A percentile compares a stretch with the other conserved stretches of the same genome.
These are phyloP conservation scores for Fusarium phyllophilum DNA, from an alignment of 2,329 filamentous ascomycete genomes.

Conservation along the genomic window DNA sequence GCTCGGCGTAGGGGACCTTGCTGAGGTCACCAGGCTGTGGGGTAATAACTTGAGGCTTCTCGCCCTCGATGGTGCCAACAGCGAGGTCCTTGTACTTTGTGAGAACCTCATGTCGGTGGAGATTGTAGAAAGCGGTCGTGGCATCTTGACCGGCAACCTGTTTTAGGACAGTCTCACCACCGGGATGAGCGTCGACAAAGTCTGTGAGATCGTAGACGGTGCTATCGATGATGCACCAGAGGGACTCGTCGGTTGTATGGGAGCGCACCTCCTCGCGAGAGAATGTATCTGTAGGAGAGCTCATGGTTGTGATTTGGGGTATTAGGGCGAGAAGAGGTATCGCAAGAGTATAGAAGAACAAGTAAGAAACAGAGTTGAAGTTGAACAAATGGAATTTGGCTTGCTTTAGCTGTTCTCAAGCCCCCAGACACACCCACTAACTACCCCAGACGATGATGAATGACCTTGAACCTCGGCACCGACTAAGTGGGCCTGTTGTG, in stretches of 20 bases:
- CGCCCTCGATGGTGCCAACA: constrained; percentile 79
- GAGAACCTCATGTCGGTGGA: constrained; percentile 90
- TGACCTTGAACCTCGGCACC: constrained; percentile 36
- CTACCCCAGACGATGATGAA: constrained; percentile 19
- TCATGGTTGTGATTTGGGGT: constrained; percentile 19
- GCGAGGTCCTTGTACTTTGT: constrained; percentile 79
- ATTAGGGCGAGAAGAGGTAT: neutral
- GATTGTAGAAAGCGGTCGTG: constrained; percentile 87
- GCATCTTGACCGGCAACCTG: constrained; percentile 86
- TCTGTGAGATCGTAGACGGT: constrained; percentile 88
- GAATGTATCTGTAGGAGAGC: constrained; percentile 59
- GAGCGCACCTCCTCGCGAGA: constrained; percentile 75
- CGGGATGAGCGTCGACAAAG: constrained; percentile 86
- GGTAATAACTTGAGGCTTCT: constrained; percentile 78
- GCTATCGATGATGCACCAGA: constrained; percentile 88
- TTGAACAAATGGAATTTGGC: neutral
- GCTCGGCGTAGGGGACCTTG: constrained; percentile 84
- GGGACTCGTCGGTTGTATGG: constrained; percentile 78
- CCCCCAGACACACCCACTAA: neutral
- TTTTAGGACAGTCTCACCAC: constrained; percentile 80
- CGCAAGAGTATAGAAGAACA: neutral
- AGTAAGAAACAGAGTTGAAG: neutral
- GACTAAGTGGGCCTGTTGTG: constrained; percentile 29
- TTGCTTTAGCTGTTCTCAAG: constrained; percentile 2
- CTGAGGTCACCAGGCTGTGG: constrained; percentile 77